phyloP scores from a whole-genome alignment of 192 early-diverging fungal genomes.

The Paraglomus occultum region DNA sequence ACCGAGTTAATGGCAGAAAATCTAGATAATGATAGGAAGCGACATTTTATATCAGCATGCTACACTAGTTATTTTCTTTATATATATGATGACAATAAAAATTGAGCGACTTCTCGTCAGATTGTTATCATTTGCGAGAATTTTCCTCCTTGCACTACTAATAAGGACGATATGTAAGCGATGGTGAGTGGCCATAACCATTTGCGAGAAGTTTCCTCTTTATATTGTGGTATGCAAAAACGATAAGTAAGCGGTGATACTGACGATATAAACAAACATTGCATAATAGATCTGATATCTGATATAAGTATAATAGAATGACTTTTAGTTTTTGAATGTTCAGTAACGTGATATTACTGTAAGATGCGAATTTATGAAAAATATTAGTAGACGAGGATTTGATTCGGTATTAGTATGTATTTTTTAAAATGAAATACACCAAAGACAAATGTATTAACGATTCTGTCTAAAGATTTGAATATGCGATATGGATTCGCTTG shows the following conservation, averaged over 20 bases:
- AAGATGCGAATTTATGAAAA: conserved; percentile 8
- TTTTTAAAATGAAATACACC: conserved; percentile 19
- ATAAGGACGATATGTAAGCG: background rate
- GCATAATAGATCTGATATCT: background rate
- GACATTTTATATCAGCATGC: conserved; percentile 14
- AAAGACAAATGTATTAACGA: conserved; percentile 17
- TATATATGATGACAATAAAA: conserved; percentile 17
- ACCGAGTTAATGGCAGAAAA: background rate
- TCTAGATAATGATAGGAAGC: conserved; percentile 7
- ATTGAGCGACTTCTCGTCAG: conserved; percentile 9
- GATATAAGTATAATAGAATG: no score
- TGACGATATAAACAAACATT: background rate
- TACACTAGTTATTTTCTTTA: no score
- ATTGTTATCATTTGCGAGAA: conserved; percentile 15
- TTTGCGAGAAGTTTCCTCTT: conserved; percentile 17
- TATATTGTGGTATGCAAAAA: no score
- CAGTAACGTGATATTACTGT: conserved; percentile 9
- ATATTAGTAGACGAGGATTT: conserved; percentile 12
- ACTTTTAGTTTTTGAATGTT: conserved; percentile 1
- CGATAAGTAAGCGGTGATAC: conserved; percentile 13
- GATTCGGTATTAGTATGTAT: conserved; percentile 1
- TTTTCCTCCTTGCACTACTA: background rate
- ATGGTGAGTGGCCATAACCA: conserved; percentile 13
- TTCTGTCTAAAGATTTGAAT: conserved; percentile 18
- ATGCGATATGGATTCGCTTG: no score